These are phyloP conservation scores for Solanum lycopersicoides DNA, from an alignment of 257 asterid species.

Conservation along the genomic window DNA sequence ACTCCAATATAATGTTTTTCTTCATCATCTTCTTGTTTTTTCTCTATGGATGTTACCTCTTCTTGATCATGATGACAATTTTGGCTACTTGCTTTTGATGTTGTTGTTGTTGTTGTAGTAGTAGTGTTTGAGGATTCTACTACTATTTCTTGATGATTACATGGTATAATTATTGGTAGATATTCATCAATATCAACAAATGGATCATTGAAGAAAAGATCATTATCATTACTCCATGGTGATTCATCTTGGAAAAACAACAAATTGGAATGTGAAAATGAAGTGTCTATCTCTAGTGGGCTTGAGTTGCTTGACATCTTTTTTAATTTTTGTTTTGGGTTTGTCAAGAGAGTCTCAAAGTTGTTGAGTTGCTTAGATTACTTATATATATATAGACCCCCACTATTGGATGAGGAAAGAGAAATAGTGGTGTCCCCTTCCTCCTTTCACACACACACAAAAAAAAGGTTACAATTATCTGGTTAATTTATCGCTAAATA, in stretches of 20 bases:
- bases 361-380: background rate
- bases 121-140: background rate
- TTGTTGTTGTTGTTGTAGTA: background rate
- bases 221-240: background rate
- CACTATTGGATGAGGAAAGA: background rate
- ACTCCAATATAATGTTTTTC: conserved; percentile 20
- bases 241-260: background rate
- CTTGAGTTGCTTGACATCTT: background rate
- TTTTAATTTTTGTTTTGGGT: background rate
- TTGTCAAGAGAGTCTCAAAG: background rate
- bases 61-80: background rate
- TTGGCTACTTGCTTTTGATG: background rate
- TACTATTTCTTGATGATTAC: background rate
- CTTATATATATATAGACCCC: background rate
- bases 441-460: too few relatives aligned
- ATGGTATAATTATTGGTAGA: background rate
- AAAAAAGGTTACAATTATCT: background rate
- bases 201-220: background rate
- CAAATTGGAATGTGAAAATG: background rate
- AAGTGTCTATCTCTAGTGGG: background rate
- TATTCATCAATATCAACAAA: background rate
- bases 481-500: background rate
- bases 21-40: background rate
- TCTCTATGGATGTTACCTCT: background rate
- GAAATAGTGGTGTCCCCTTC: too few relatives aligned